Percentiles rank a stretch among this genome's conserved stretches.
phyloP scores from a whole-genome alignment of 108 stramenopile genomes.

The Pseudonitzschia multiseries region DNA sequence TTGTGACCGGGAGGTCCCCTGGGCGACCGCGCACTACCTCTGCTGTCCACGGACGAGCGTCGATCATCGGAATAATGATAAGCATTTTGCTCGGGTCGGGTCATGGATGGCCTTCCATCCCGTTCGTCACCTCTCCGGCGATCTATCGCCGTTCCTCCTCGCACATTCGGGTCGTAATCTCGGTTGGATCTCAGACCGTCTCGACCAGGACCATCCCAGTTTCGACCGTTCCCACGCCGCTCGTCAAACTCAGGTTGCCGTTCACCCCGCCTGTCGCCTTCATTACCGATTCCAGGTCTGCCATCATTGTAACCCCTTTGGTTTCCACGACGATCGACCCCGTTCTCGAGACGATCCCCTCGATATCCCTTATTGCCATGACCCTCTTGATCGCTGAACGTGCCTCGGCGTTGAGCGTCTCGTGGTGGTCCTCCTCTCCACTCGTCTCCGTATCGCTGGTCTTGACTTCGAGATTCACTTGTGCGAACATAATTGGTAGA shows the following conservation, averaged over 20 bases:
- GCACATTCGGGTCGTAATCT: slow-evolving; percentile 7
- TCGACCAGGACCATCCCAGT: slow-evolving; percentile 22
- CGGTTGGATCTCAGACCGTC: neutral
- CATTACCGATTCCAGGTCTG: slow-evolving; percentile 8
- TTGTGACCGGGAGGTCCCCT: neutral
- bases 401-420: slow-evolving; percentile 2
- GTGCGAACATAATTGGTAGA: neutral
- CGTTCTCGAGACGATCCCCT: slow-evolving; percentile 25
- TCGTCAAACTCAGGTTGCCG: slow-evolving; percentile 13
- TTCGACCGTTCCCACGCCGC: slow-evolving; percentile 33
- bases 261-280: slow-evolving; percentile 5
- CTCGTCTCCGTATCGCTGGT: slow-evolving; percentile 12
- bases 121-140: slow-evolving; percentile 4
- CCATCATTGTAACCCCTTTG: slow-evolving; percentile 20
- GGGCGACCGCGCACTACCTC: slow-evolving; percentile 3
- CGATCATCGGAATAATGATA: slow-evolving; percentile 5
- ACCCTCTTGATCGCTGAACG: slow-evolving; percentile 19
- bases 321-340: slow-evolving; percentile 12
- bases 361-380: slow-evolving; percentile 14
- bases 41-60: neutral
- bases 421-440: slow-evolving; percentile 17
- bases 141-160: neutral
- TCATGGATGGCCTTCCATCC: slow-evolving; percentile 11
- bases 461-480: slow-evolving; percentile 1
- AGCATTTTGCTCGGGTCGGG: neutral